phyloP scores from a whole-genome alignment of 805 yeast genomes.

The Metschnikowia chrysomelidarum region DNA sequence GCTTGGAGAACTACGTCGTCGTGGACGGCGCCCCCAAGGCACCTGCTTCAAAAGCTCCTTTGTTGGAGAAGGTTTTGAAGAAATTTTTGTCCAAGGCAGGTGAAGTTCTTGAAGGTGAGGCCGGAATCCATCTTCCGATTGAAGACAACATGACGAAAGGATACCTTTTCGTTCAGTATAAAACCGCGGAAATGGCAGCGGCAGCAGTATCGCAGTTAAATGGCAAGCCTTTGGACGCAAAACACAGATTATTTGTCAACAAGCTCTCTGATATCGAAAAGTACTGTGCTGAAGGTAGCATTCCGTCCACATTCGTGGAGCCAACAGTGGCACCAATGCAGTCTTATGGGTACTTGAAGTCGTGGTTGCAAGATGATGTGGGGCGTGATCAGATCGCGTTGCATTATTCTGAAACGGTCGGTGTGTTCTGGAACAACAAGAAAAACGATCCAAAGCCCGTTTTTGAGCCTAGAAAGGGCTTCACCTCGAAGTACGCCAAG shows the following conservation, averaged over 20 bases:
- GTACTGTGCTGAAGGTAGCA: constrained; percentile 63
- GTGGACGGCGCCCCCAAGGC: constrained; percentile 96
- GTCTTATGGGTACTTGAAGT: constrained; percentile 75
- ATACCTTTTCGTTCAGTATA: constrained; percentile 79
- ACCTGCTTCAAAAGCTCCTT: constrained; percentile 82
- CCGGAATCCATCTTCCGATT: constrained; percentile 79
- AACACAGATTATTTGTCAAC: constrained; percentile 86
- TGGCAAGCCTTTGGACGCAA: constrained; percentile 89
- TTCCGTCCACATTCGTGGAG: constrained; percentile 60
- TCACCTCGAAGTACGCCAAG: constrained; percentile 85
- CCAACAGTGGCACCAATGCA: constrained; percentile 73
- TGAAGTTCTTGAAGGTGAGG: constrained; percentile 54
- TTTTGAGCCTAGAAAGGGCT: constrained; percentile 74
- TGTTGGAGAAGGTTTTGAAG: constrained; percentile 78
- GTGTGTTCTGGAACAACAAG: constrained; percentile 83
- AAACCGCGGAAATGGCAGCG: constrained; percentile 61
- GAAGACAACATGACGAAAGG: constrained; percentile 83
- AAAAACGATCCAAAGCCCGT: constrained; percentile 71
- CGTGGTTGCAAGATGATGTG: constrained; percentile 86
- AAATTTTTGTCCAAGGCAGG: constrained; percentile 81
- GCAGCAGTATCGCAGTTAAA: constrained; percentile 78
- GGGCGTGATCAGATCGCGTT: constrained; percentile 89
- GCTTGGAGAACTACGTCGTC: constrained; percentile 74
- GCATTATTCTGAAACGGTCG: constrained; percentile 77
- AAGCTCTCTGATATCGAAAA: constrained; percentile 79